Evolutionary conservation across 257 asterid species (phyloP), one percentile per base, ranked within the genome.

Genomic region (Ocimum tenuiflorum): DNA sequence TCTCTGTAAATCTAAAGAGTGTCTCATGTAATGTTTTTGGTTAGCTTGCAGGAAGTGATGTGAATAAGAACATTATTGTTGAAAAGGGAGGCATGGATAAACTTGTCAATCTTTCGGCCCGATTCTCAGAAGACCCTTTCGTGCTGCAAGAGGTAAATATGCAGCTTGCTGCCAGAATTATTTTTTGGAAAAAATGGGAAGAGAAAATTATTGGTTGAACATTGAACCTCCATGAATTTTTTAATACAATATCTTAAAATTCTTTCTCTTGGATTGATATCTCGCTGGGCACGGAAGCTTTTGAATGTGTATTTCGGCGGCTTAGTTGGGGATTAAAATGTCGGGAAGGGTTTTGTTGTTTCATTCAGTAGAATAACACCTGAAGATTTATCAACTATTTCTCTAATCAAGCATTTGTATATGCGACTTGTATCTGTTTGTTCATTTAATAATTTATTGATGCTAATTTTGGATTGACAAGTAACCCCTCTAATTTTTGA

Each of bases 41-140:
- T 74, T 72, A 92, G 97, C 84, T 94, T 82, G 99, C 97, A 82
- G 99, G 96, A 76, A 94, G 99, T 74, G 99, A 94, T 80, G 69
- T 24, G 76, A 94, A 87, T 68, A 90, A 90, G 79, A 79, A 78
- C 77, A 73, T 81, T 43, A 86, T 94, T 71, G 85, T 94, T 38
- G 92, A 88, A 73, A 86, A 79, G 86, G 76, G 85, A 48, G 96
- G 99, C 73, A 41, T 83, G 85, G 85, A 76, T 76, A 83, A 75
- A 84, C 94, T 90, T 73, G 69, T 87, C 57, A 86, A 69, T 77
- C 91, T 92, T 45, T 83, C 96, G 17, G 73, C 80, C 56, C 85
- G 86, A 79, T 90, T 83, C 78, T 74, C 83, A n/a, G 85, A 87
- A 54, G 91, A 90, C 65, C 83, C 95, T 67, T 80, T 78, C 27